phyloP scores from a whole-genome alignment of 2,329 filamentous ascomycete genomes.

The Xylariaceae sp. region DNA sequence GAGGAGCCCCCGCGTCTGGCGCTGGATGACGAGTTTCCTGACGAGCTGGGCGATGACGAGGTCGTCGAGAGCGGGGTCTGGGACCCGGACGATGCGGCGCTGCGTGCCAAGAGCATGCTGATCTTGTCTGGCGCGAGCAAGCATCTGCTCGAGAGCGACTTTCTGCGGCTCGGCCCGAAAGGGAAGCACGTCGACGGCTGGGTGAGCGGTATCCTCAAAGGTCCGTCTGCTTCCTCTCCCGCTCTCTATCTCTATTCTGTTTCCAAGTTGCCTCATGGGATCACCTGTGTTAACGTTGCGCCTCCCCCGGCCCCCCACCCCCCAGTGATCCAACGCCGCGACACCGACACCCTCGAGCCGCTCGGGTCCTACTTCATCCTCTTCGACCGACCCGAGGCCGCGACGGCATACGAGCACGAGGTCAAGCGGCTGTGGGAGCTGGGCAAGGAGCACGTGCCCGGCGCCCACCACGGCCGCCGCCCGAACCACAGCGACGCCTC shows the following conservation, averaged over 20 bases:
- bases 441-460: slow-evolving; percentile 32
- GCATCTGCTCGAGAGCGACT: slow-evolving; percentile 59
- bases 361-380: slow-evolving; percentile 61
- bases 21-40: slow-evolving; percentile 2
- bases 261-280: too few species aligned
- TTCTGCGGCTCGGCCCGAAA: slow-evolving; percentile 57
- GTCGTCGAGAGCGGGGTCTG: neutral
- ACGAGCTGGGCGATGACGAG: slow-evolving; percentile 1
- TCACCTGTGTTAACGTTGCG: too few species aligned
- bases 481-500: slow-evolving; percentile 8
- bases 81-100: slow-evolving; percentile 1
- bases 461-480: slow-evolving; percentile 11
- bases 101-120: slow-evolving; percentile 33
- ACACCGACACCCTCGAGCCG: slow-evolving; percentile 55
- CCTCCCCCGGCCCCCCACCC: too few species aligned
- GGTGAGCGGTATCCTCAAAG: slow-evolving; percentile 54
- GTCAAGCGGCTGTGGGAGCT: slow-evolving; percentile 43
- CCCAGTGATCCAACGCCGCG: slow-evolving; percentile 55
- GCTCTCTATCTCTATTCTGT: too few species aligned
- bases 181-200: slow-evolving; percentile 60
- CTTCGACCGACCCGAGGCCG: slow-evolving; percentile 54
- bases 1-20: slow-evolving; percentile 4
- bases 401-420: slow-evolving; percentile 52
- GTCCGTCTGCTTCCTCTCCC: slow-evolving; percentile 23
- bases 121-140: slow-evolving; percentile 51